A percentile compares a stretch with the other conserved stretches of the same genome.
Conservation (phyloP, 495 filamentous ascomycete genomes). For the Aspergillus wentii region DNA sequence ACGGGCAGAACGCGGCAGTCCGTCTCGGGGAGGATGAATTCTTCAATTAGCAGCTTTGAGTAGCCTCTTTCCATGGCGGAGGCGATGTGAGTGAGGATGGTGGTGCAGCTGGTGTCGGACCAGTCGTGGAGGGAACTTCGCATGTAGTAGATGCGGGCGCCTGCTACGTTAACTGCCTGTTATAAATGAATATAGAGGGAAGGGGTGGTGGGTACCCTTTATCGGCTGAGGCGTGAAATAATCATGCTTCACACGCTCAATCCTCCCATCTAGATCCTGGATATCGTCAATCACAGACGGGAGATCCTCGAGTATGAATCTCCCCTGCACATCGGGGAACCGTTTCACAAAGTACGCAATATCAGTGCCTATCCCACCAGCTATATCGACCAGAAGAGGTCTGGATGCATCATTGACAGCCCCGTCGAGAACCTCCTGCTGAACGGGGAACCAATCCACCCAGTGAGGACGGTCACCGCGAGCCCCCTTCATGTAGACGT, state of each 20-base stretch:
- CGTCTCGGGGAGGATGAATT: constrained; percentile 27
- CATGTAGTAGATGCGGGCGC: constrained; percentile 42
- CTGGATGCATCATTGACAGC: constrained; percentile 4
- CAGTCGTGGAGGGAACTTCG: constrained; percentile 45
- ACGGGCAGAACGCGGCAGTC: constrained; percentile 5
- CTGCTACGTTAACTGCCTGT: constrained; percentile 40
- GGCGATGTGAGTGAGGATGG: constrained; percentile 29
- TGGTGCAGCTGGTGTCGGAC: constrained; percentile 32
- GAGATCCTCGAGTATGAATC: constrained; percentile 42
- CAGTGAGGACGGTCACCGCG: constrained; percentile 13
- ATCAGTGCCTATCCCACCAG: constrained; percentile 44
- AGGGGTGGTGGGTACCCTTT: too few species aligned
- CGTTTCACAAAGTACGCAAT: constrained; percentile 23
- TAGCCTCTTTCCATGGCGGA: constrained; percentile 35
- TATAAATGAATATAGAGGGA: too few species aligned
- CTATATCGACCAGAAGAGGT: constrained; percentile 49
- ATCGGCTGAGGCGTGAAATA: too few species aligned
- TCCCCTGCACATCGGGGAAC: constrained; percentile 16
- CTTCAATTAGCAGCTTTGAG: constrained; percentile 37
- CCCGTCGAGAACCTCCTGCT: constrained; percentile 16
- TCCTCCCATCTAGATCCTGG: constrained; percentile 13
- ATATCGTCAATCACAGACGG: constrained; percentile 29
- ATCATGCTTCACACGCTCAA: constrained; percentile 29
- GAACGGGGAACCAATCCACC: constrained; percentile 29
- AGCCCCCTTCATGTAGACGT: constrained; percentile 21